These are phyloP conservation scores for Diaporthe sp. DNA, from an alignment of 2,329 filamentous ascomycete genomes.

Conservation along the genomic window DNA sequence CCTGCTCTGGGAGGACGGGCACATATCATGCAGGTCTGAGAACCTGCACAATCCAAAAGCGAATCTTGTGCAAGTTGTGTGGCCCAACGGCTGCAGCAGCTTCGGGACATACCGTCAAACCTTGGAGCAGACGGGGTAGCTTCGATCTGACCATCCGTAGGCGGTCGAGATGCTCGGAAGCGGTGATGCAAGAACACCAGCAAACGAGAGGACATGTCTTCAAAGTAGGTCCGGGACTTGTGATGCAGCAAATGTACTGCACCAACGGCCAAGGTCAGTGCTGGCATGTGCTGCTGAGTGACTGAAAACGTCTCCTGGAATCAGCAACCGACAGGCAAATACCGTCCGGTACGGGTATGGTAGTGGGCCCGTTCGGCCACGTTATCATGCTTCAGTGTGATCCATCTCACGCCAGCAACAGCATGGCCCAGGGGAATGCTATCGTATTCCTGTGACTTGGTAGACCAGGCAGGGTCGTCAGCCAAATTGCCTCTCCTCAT, in stretches of 20 bases:
- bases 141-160: neutral
- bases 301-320: neutral
- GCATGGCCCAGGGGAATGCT: neutral
- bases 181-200: neutral
- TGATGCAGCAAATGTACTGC: neutral
- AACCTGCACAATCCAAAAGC: slow-evolving; percentile 1
- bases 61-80: neutral
- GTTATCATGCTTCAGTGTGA: neutral
- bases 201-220: neutral
- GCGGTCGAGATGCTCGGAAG: neutral
- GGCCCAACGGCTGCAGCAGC: slow-evolving; percentile 14
- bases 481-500: neutral
- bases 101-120: slow-evolving; percentile 5
- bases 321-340: neutral
- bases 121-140: neutral
- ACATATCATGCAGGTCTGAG: slow-evolving; percentile 10
- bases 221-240: neutral
- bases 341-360: neutral
- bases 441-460: neutral
- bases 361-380: neutral
- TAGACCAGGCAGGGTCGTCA: neutral
- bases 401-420: neutral
- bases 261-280: neutral
- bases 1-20: neutral
- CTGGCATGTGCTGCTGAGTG: neutral